phyloP scores from a whole-genome alignment of 768 basidiomycete genomes.

The Kwoniella mangroviensis region DNA sequence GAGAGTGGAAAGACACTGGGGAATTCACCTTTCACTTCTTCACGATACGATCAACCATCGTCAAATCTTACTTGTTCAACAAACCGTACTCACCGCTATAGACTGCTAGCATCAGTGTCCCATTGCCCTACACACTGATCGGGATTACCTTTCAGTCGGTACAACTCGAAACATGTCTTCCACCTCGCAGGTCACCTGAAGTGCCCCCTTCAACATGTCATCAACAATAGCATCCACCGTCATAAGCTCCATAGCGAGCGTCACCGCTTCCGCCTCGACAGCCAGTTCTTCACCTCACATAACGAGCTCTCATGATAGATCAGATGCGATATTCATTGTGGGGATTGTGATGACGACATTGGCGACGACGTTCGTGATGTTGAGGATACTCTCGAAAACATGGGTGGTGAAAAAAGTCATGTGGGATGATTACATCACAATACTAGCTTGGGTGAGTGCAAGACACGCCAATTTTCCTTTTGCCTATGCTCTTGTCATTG shows the following conservation, averaged over 20 bases:
- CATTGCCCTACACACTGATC: too few species aligned
- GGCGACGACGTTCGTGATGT: slow-evolving; percentile 42
- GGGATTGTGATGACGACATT: slow-evolving; percentile 44
- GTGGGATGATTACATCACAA: slow-evolving; percentile 45
- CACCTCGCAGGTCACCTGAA: neutral
- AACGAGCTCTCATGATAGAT: slow-evolving; percentile 42
- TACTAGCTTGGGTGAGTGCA: slow-evolving; percentile 52
- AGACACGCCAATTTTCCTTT: neutral
- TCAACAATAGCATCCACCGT: neutral
- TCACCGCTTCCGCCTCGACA: neutral
- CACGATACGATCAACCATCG: too few species aligned
- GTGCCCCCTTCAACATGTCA: neutral
- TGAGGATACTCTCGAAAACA: slow-evolving; percentile 49
- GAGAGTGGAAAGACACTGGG: neutral
- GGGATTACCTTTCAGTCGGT: neutral
- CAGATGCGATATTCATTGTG: slow-evolving; percentile 48
- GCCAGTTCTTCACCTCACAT: slow-evolving; percentile 24
- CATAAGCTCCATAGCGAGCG: neutral
- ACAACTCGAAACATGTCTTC: neutral
- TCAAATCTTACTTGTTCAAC: too few species aligned
- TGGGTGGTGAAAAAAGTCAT: slow-evolving; percentile 36
- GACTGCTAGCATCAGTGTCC: too few species aligned
- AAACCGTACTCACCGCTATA: too few species aligned
- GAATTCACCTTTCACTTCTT: too few species aligned
- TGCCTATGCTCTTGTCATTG: neutral